Evolutionary conservation across 2,329 filamentous ascomycete genomes (phyloP).

Genomic region (Curvularia verruculosa): DNA sequence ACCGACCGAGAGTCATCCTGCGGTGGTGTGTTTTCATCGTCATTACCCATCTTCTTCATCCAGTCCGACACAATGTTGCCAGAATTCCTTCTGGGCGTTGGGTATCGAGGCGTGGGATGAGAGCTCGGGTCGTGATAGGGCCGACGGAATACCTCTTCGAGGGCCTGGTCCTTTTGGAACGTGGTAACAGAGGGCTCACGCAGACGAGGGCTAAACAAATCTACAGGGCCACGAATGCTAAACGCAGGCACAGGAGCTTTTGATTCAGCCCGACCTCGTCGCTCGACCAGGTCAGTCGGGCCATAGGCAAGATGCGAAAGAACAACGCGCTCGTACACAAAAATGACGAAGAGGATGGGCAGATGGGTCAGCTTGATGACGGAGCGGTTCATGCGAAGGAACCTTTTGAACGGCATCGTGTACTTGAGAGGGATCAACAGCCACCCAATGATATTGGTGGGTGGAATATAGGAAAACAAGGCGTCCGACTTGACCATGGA

Average conservation of each 20-base stretch:
- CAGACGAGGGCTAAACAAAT: slow-evolving; percentile 77
- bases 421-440: slow-evolving; percentile 82
- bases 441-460: slow-evolving; percentile 92
- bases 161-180: slow-evolving; percentile 84
- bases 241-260: slow-evolving; percentile 58
- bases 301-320: slow-evolving; percentile 79
- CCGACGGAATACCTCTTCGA: slow-evolving; percentile 86
- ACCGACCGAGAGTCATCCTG: slow-evolving; percentile 66
- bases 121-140: slow-evolving; percentile 66
- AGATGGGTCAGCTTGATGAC: slow-evolving; percentile 92
- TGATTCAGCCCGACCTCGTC: slow-evolving; percentile 65
- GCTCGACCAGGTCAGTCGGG: slow-evolving; percentile 84
- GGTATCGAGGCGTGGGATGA: slow-evolving; percentile 41
- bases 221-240: slow-evolving; percentile 49
- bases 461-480: slow-evolving; percentile 90
- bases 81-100: slow-evolving; percentile 69
- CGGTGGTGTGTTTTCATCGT: slow-evolving; percentile 67
- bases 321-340: slow-evolving; percentile 81
- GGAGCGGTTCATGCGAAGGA: slow-evolving; percentile 84
- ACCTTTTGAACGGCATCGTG: slow-evolving; percentile 77
- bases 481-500: slow-evolving; percentile 99
- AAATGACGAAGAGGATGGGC: slow-evolving; percentile 85
- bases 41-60: slow-evolving; percentile 75
- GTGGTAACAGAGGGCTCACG: slow-evolving; percentile 88
- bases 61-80: slow-evolving; percentile 84